Conservation (phyloP, 345 rosid species). For the Chamaenerion angustifolium region DNA sequence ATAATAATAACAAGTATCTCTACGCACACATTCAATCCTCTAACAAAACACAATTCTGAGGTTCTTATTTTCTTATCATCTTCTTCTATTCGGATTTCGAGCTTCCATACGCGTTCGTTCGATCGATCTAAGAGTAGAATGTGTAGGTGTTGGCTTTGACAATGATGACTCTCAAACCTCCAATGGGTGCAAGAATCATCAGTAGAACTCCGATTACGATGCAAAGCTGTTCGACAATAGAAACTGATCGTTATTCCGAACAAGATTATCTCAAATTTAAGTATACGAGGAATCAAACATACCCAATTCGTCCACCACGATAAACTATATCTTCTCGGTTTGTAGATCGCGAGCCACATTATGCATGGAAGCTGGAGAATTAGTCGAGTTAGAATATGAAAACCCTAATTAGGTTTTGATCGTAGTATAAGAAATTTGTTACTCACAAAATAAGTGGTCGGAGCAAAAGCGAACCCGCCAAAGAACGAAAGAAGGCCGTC, state of each 20-base stretch:
- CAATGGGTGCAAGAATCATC: slow-evolving; percentile 70
- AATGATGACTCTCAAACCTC: slow-evolving; percentile 64
- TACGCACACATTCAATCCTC: too few relatives aligned
- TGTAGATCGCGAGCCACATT: slow-evolving; percentile 48
- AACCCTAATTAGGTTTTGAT: neutral
- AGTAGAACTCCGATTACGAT: slow-evolving; percentile 42
- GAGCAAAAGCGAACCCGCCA: slow-evolving; percentile 84
- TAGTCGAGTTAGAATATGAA: neutral
- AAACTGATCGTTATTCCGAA: neutral
- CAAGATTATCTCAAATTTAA: too few relatives aligned
- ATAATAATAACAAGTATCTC: too few relatives aligned
- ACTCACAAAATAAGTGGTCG: slow-evolving; percentile 67
- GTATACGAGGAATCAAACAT: too few relatives aligned
- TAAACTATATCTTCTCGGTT: slow-evolving; percentile 37
- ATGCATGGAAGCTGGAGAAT: slow-evolving; percentile 54
- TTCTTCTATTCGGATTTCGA: too few relatives aligned
- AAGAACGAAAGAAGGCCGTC: slow-evolving; percentile 56
- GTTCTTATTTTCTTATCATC: neutral
- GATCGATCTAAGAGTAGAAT: slow-evolving; percentile 32
- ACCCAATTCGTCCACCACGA: slow-evolving; percentile 79
- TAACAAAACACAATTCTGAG: too few relatives aligned
- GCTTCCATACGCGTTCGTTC: neutral
- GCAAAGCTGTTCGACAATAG: slow-evolving; percentile 39
- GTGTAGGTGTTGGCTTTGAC: slow-evolving; percentile 34
- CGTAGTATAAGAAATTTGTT: neutral